A percentile compares a stretch with the other conserved stretches of the same genome.
phyloP scores from a whole-genome alignment of 192 early-diverging fungal genomes.

The Coemansia sp. region DNA sequence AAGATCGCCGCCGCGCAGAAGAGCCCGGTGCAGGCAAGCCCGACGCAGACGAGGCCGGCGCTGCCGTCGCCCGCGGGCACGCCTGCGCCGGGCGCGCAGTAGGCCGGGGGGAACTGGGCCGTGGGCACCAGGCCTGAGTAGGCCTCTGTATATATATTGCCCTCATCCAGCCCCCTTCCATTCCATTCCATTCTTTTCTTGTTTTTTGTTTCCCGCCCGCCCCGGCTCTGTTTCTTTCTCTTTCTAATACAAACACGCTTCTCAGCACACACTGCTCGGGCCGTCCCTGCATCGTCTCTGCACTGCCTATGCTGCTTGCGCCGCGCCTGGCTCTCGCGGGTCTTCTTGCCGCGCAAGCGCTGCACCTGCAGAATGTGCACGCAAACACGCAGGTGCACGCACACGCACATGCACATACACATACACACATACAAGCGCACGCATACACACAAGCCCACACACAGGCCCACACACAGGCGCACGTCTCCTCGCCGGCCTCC shows the following conservation, averaged over 20 bases:
- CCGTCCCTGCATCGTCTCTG: not conserved
- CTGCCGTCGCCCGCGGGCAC: constrained; percentile 54
- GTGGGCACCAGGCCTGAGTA: too few species aligned
- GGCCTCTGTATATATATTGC: too few species aligned
- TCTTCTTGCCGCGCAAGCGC: not conserved
- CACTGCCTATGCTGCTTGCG: not conserved
- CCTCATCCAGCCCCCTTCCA: too few species aligned
- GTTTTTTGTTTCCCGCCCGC: too few species aligned
- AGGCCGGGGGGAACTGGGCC: not conserved
- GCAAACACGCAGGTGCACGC: too few species aligned
- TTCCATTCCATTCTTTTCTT: too few species aligned
- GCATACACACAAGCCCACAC: too few species aligned
- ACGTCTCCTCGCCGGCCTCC: not conserved
- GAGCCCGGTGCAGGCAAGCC: constrained; percentile 11
- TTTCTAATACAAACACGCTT: not conserved
- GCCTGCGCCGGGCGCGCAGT: constrained; percentile 19
- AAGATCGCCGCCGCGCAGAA: constrained; percentile 15
- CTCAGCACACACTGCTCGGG: not conserved
- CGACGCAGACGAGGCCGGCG: not conserved
- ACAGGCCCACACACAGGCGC: too few species aligned
- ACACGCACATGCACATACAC: too few species aligned
- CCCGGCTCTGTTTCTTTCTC: not conserved
- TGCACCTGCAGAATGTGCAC: not conserved
- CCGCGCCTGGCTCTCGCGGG: not conserved
- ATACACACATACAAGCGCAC: too few species aligned